Conservation (phyloP, 331 rosid genomes). For the Cucumis variabilis region DNA sequence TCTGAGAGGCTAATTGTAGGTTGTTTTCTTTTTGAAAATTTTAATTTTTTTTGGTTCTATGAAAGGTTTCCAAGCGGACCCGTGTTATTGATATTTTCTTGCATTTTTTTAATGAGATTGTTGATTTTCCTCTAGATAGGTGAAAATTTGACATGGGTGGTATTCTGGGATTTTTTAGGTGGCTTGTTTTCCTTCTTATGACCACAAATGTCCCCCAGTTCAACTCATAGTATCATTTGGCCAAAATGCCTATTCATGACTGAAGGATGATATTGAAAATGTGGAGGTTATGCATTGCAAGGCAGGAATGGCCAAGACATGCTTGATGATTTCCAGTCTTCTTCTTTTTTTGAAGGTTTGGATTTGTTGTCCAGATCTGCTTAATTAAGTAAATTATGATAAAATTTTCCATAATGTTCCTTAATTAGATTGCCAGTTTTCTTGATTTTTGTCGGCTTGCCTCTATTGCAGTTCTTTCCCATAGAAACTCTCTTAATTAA, state of each 20-base stretch:
- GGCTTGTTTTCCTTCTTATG: slow-evolving; percentile 97
- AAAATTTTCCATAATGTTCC: not conserved
- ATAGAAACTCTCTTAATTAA: too few species aligned
- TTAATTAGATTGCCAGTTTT: slow-evolving; percentile 23
- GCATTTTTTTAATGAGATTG: not conserved
- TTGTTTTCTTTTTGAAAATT: not conserved
- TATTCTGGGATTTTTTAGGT: slow-evolving; percentile 57
- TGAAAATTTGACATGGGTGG: slow-evolving; percentile 5
- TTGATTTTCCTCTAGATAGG: not conserved
- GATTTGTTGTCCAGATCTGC: slow-evolving; percentile 24
- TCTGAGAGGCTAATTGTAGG: slow-evolving; percentile 71
- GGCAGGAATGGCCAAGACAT: slow-evolving; percentile 99
- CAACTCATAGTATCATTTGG: slow-evolving; percentile 87
- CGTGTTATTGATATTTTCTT: not conserved
- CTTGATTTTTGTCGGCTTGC: slow-evolving; percentile 23
- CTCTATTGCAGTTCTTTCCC: slow-evolving; percentile 83
- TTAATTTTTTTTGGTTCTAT: too few species aligned
- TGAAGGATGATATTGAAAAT: slow-evolving; percentile 96
- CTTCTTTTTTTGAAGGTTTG: slow-evolving; percentile 84
- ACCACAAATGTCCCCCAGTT: slow-evolving; percentile 94
- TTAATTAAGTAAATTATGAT: slow-evolving; percentile 22
- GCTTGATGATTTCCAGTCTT: slow-evolving; percentile 98
- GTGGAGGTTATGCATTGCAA: slow-evolving; percentile 99
- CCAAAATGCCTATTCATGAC: slow-evolving; percentile 97
- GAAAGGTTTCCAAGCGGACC: not conserved